Percentiles rank a stretch among this genome's conserved stretches.
These are phyloP conservation scores for Chamaecyparis obtusa DNA, from an alignment of 75 land plant genomes.

Conservation along the genomic window DNA sequence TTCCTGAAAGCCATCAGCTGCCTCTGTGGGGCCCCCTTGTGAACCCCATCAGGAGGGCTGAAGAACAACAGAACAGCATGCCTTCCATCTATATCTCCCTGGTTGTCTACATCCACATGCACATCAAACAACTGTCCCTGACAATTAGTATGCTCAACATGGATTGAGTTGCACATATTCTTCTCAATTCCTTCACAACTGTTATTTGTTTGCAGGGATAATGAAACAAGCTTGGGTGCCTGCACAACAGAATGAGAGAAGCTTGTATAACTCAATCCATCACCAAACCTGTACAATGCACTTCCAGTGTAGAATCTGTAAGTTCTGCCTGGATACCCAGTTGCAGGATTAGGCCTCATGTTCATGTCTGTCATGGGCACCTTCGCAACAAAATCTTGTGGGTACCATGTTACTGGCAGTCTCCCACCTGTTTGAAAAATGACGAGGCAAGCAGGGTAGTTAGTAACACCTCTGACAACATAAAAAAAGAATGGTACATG, in stretches of 20 bases:
- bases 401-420: constrained; percentile 82
- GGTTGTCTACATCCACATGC: constrained; percentile 50
- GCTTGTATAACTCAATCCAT: constrained; percentile 80
- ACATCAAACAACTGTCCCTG: constrained; percentile 33
- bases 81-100: constrained; percentile 34
- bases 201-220: neutral
- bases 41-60: constrained; percentile 40
- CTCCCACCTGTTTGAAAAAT: constrained; percentile 59
- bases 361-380: constrained; percentile 89
- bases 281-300: constrained; percentile 66
- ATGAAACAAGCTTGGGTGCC: constrained; percentile 43
- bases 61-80: constrained; percentile 64
- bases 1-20: constrained; percentile 61
- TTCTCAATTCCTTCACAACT: too few relatives aligned
- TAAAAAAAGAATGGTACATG: neutral
- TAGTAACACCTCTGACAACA: neutral
- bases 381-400: constrained; percentile 49
- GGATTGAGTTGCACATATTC: neutral
- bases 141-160: constrained; percentile 22
- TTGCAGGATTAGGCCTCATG: constrained; percentile 75
- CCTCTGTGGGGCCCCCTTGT: constrained; percentile 44
- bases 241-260: constrained; percentile 49
- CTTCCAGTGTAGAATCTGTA: constrained; percentile 90
- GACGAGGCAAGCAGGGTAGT: neutral
- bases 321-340: constrained; percentile 89